Evolutionary conservation across 495 filamentous ascomycete genomes (phyloP).

Genomic region (Podospora fimiseda): DNA sequence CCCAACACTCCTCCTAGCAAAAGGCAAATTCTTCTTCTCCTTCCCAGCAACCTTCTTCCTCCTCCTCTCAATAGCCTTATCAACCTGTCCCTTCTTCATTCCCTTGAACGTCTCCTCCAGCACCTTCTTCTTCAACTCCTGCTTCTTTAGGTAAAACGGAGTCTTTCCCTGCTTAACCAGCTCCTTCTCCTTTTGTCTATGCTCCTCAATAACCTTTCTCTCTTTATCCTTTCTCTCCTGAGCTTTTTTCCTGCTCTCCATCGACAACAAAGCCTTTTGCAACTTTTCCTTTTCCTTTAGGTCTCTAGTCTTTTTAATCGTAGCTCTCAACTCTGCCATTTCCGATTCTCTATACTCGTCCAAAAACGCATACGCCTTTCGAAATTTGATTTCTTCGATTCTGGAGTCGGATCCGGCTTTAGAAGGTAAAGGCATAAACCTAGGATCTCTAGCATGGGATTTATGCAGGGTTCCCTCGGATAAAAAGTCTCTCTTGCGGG

Average conservation of each 20-base stretch:
- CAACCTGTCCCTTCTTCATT: conserved; percentile 75
- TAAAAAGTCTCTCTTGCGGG: conserved; percentile 68
- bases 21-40: conserved; percentile 76
- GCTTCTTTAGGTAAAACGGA: conserved; percentile 88
- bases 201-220: conserved; percentile 58
- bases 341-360: conserved; percentile 77
- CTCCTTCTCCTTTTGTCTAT: conserved; percentile 77
- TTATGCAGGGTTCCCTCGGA: conserved; percentile 45
- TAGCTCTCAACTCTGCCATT: conserved; percentile 61
- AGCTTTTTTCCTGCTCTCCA: conserved; percentile 63
- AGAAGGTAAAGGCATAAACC: conserved; percentile 55
- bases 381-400: conserved; percentile 49
- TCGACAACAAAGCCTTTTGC: conserved; percentile 58
- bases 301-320: conserved; percentile 62
- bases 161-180: conserved; percentile 79
- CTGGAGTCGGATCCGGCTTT: conserved; percentile 35
- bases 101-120: conserved; percentile 69
- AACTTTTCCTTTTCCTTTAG: conserved; percentile 54
- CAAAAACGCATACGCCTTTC: conserved; percentile 75
- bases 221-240: conserved; percentile 60
- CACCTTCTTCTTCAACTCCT: conserved; percentile 78
- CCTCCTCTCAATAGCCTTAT: conserved; percentile 71
- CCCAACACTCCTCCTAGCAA: conserved; percentile 49
- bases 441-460: conserved; percentile 67
- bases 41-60: conserved; percentile 75